A percentile compares a stretch with the other conserved stretches of the same genome.
Conservation (phyloP, 345 rosid genomes). For the Melaleuca alternifolia region DNA sequence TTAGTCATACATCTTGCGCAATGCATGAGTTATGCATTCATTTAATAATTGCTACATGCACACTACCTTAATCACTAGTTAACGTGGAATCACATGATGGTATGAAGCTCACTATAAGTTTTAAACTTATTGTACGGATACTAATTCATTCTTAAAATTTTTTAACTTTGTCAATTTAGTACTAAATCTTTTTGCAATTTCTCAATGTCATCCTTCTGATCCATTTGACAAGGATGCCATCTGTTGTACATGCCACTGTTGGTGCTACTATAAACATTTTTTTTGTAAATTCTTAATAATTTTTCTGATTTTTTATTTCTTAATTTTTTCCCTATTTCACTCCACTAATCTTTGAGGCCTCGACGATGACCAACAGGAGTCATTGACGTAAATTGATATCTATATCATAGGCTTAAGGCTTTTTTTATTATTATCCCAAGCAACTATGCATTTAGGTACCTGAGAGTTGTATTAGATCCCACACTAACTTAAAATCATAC, state of each 20-base stretch:
- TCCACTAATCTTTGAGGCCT: neutral
- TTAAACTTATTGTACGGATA: too few species aligned
- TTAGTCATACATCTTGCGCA: neutral
- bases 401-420: neutral
- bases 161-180: neutral
- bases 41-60: neutral
- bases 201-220: neutral
- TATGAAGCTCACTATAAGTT: neutral
- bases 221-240: neutral
- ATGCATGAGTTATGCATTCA: too few species aligned
- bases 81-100: neutral
- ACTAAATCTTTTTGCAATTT: neutral
- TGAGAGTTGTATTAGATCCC: neutral
- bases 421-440: neutral
- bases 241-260: neutral
- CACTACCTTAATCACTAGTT: neutral
- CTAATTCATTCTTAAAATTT: neutral
- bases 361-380: neutral
- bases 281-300: neutral
- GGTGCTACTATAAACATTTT: neutral
- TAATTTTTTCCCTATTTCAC: neutral
- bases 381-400: neutral
- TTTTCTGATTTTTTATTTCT: neutral
- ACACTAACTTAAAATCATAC: neutral
- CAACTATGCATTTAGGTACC: neutral